Conservation (phyloP, 306 rosid genomes). For the Spatholobus suberectus region DNA sequence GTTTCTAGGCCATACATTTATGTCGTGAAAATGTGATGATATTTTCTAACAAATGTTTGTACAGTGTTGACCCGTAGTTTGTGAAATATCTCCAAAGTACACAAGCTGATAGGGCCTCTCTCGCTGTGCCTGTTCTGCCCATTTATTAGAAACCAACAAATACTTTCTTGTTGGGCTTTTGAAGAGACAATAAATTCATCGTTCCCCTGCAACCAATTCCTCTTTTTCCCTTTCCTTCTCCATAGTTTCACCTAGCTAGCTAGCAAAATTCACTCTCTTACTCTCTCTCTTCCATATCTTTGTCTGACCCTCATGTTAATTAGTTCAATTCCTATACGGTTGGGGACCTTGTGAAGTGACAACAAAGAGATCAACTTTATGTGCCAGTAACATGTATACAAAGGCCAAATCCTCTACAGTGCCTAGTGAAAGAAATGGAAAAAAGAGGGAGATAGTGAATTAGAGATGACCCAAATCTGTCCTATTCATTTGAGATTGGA, state of each 20-base stretch:
- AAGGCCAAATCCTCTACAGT: constrained; percentile 38
- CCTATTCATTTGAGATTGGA: constrained; percentile 11
- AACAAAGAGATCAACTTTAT: constrained; percentile 38
- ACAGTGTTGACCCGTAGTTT: constrained; percentile 50
- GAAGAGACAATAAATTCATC: constrained; percentile 45
- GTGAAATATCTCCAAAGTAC: constrained; percentile 61
- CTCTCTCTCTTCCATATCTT: background rate
- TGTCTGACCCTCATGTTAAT: constrained; percentile 36
- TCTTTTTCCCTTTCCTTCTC: constrained; percentile 7
- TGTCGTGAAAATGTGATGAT: constrained; percentile 33
- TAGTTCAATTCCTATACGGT: constrained; percentile 29
- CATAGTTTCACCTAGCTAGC: constrained; percentile 17
- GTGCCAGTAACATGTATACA: constrained; percentile 22
- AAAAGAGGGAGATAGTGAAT: background rate
- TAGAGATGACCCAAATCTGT: background rate
- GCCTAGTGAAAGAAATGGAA: background rate
- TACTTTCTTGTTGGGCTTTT: constrained; percentile 44
- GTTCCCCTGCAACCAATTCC: background rate
- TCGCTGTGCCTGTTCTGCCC: constrained; percentile 59
- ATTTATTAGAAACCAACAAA: constrained; percentile 79
- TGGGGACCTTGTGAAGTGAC: constrained; percentile 50
- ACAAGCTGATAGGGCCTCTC: constrained; percentile 52
- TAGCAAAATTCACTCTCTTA: constrained; percentile 1
- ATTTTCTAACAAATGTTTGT: constrained; percentile 34
- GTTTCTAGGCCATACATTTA: constrained; percentile 63